Evolutionary conservation across 179 eudicot genomes (phyloP).

Genomic region (Nepenthes alata): DNA sequence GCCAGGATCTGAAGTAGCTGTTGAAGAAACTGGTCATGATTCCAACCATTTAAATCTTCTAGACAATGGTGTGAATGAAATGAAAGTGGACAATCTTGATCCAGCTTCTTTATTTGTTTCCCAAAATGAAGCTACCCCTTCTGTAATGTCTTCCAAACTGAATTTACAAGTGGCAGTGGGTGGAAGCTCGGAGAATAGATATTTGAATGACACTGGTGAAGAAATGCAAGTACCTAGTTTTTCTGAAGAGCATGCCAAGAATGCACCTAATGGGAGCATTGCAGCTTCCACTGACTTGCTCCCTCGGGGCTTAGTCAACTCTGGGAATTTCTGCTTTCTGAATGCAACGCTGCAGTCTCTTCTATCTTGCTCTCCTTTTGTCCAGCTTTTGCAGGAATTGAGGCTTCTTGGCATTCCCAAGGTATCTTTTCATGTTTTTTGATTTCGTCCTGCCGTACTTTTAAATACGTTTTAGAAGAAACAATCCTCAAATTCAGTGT

Average conservation of each 20-base stretch:
- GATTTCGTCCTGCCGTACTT: too few relatives aligned
- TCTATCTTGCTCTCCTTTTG: constrained; percentile 77
- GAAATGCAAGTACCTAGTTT: constrained; percentile 14
- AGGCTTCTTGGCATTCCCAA: constrained; percentile 44
- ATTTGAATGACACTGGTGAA: constrained; percentile 21
- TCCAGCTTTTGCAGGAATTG: constrained; percentile 61
- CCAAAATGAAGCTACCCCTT: constrained; percentile 13
- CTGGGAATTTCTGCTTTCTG: constrained; percentile 84
- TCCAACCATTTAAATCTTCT: constrained; percentile 8
- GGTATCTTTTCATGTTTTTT: constrained; percentile 24
- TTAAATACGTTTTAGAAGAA: too few relatives aligned
- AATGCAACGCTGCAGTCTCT: constrained; percentile 91
- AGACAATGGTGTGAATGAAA: constrained; percentile 30
- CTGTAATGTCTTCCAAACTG: constrained; percentile 9
- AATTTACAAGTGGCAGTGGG: constrained; percentile 13
- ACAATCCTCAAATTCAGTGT: too few relatives aligned
- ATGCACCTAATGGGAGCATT: constrained; percentile 33
- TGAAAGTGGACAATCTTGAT: constrained; percentile 17
- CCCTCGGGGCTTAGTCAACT: constrained; percentile 81
- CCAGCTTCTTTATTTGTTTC: constrained; percentile 24
- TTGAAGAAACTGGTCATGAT: constrained; percentile 43
- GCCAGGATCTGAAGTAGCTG: constrained; percentile 13
- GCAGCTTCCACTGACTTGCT: constrained; percentile 27
- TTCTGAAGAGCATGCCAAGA: constrained; percentile 17
- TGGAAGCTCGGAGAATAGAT: constrained; percentile 11